Evolutionary conservation across 306 rosid species (phyloP), one percentile per base, ranked within the genome.

Genomic region (Gastrolobium villosum): DNA sequence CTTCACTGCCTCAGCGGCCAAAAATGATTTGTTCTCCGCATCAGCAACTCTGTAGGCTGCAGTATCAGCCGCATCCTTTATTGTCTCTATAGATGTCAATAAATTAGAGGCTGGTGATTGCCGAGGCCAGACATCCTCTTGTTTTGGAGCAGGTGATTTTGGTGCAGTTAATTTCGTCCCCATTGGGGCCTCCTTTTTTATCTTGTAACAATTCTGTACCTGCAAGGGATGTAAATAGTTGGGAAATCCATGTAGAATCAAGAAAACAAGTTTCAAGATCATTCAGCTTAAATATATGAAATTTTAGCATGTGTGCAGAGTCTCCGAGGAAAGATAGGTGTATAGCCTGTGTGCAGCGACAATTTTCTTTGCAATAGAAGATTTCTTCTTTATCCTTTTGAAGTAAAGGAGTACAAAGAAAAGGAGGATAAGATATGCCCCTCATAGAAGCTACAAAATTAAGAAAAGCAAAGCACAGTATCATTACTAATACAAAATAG

Each of bases 1-100:
- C 87, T 71, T 85, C 13, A 89, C 82, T 62, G 98, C 93, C 69
- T 86, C 90, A 10, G 92, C 85, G 36, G 98, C 96, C 85, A 90
- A 60, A 74, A 74, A 86, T 7, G 91, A 80, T 77, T 89, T 92
- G 75, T 79, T 81, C 59, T 94, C 96, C 0, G 97, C 97, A 9
- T 89, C 96, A 4, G 94, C 96, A 44, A 94, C 80, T 72, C 85
- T 79, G 48, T 79, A 83, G 46, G 98, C 97, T 68, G 93, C 87
- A 36, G 56, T 44, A 34, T 84, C 88, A 6, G 93, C 86, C 0
- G 88, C 92, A 46, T 89, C 94, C 78, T 77, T 77, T 59, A 83
- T 60, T 6, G 81, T 81, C 11, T 82, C 92, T 14, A 70, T 56
- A 57, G 74, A 60, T 34, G 83, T 15, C 74, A n/a, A 54, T 15